Base-by-base conservation (phyloP, 192 early-diverging fungal species). In the Glomus cerebriforme region DNA sequence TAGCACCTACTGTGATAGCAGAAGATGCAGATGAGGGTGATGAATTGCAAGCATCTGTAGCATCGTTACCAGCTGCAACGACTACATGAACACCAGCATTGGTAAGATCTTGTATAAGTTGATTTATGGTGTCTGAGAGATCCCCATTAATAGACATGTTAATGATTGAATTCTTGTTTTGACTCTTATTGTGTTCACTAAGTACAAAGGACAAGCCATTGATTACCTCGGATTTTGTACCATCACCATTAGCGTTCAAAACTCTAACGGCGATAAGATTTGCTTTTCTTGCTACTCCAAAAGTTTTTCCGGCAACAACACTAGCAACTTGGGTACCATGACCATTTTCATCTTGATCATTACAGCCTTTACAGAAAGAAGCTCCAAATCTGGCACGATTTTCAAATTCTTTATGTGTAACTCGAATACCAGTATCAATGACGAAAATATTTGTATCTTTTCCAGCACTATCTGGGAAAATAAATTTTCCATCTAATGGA, bases 321-420 rank as follows among this genome's bases (percentile, higher is more conserved):
- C 82, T 86, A 37, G 88, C 82, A 5, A 86, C 83, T 34, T 88
- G 86, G 1, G 88, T 89, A 49, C 88, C 86, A 49, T 89, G 87
- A 54, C 86, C 87, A 66, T 85, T 80, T 19, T 62, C 58, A 62
- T 75, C 73, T 34, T 27, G 0, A 34, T 75, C 54, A 19, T 83
- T 78, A 76, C 92, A 92, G 75, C 90, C 88, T 12, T 87, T 78
- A 24, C 95, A 92, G 74, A 96, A 88, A 7, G 95, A 93, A 54
- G 82, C 87, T 39, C 95, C 95, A 92, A 94, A 96, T 62, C 78
- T 77, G 58, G 98, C 98, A 79, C 98, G 93, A 73, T 94, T 94
- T 69, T 93, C 91, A 83, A 99, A 98, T 77, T 99, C 97, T 9
- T 90, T 88, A 79, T 98, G 97, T 2, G 89, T 82, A 69, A 92